These are phyloP conservation scores for Plasmodium fragile DNA, from an alignment of 169 alveolate species.

Conservation along the genomic window DNA sequence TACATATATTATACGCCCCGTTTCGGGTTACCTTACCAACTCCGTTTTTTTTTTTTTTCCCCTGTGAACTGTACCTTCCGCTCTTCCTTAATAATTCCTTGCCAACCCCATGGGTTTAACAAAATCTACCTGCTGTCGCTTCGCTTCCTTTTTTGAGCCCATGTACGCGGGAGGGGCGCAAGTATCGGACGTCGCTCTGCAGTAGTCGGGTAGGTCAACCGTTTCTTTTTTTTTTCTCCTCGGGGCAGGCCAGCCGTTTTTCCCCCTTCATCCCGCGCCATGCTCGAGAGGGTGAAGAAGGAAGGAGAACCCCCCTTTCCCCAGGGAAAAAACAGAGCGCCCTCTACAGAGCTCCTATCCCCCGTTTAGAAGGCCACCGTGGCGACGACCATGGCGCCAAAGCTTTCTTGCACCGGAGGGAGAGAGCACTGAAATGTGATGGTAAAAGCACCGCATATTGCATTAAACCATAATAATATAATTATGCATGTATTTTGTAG, in stretches of 20 bases:
- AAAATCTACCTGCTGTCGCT: background rate
- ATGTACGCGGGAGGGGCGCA: background rate
- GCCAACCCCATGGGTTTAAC: no score
- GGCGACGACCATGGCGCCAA: background rate
- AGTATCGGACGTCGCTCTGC: background rate
- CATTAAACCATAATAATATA: no score
- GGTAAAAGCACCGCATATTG: background rate
- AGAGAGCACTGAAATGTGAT: background rate
- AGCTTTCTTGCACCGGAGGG: background rate
- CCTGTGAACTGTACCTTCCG: background rate
- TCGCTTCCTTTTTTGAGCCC: background rate
- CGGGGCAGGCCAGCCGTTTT: background rate
- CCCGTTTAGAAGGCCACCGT: background rate
- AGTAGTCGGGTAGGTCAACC: background rate
- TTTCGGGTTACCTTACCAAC: background rate
- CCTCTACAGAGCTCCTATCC: background rate
- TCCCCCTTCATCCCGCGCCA: background rate
- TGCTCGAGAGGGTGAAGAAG: background rate
- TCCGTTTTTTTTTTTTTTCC: background rate
- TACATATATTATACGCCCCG: background rate
- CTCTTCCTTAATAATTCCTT: background rate
- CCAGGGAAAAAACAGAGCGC: background rate
- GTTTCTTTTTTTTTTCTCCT: no score
- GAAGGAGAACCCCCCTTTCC: background rate
- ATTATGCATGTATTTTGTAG: background rate